Evolutionary conservation across 768 basidiomycete species (phyloP), one percentile per base, ranked within the genome.

Genomic region (Chalciporus chontae): DNA sequence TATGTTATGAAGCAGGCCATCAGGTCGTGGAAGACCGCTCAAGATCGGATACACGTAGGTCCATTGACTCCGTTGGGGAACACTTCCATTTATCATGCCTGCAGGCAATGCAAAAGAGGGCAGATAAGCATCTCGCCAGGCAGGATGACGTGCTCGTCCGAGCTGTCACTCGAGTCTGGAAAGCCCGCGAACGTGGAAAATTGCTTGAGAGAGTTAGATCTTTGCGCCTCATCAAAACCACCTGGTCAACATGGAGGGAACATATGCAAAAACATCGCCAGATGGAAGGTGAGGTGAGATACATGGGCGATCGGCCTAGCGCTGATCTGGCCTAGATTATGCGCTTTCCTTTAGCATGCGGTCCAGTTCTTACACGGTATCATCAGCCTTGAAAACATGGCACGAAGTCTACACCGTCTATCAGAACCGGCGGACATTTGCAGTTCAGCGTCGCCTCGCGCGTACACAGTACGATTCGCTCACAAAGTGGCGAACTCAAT

Each of bases 91-190:
- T 36, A 68, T 50, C 38, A 27, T 38, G 18, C 32, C 47, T 59
- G n/a, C 55, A 90, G 89, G 61, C 53, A 17, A 67, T 82, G 64
- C 79, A 83, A 58, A 72, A 60, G 47, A 79, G 78, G 24, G 86
- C 80, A 10, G 65, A 71, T 50, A 85, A 80, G 49, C 77, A 83
- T 58, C 48, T 80, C 11, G 69, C 71, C 40, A 73, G 81, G 39
- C 83, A 80, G 59, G 80, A 87, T 48, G 72, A 71, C 46, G 69
- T 83, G 13, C 72, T 86, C 18, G 51, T 87, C 26, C 76, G 77
- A 40, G 85, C 81, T 24, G 69, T 84, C 40, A 66, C 75, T 57
- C 73, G 81, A 41, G 77, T 87, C 4, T 85, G 86, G 85, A 84
- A 77, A 56, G 82, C 86, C 18, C 78, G 77, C 34, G 84, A 85